phyloP scores from a whole-genome alignment of 495 filamentous ascomycete species.

The Daldinia vernicosa region DNA sequence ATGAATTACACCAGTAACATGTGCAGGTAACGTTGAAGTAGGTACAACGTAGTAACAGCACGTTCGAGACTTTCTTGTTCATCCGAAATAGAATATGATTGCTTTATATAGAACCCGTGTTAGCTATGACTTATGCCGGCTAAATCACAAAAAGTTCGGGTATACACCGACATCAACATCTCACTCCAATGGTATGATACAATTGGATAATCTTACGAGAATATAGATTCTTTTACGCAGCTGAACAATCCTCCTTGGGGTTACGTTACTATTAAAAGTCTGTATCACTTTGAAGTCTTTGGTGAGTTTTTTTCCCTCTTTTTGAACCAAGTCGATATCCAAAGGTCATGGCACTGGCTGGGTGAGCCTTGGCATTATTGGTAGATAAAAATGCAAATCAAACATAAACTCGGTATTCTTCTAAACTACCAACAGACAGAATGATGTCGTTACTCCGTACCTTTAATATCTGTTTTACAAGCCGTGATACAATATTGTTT shows the following conservation, averaged over 20 bases:
- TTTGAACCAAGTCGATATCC: too few relatives aligned
- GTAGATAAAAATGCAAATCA: not conserved
- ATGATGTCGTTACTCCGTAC: too few relatives aligned
- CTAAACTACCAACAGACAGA: too few relatives aligned
- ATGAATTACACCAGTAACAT: not conserved
- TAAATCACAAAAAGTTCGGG: not conserved
- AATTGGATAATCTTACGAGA: not conserved
- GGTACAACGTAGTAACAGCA: conserved; percentile 5
- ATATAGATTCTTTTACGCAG: not conserved
- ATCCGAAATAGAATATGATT: not conserved
- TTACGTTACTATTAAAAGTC: not conserved
- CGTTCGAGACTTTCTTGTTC: conserved; percentile 10
- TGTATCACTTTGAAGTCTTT: not conserved
- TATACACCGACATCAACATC: not conserved
- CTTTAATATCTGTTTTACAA: too few relatives aligned
- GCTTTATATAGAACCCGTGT: conserved; percentile 28
- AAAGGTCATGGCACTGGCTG: too few relatives aligned
- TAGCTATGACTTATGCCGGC: conserved; percentile 10
- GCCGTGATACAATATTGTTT: too few relatives aligned
- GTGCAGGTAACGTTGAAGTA: conserved; percentile 21
- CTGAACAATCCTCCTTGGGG: not conserved
- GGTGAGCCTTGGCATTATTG: too few relatives aligned
- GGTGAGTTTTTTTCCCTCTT: too few relatives aligned
- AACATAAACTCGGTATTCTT: not conserved
- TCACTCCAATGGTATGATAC: not conserved